Base-by-base conservation (phyloP, 2,329 filamentous ascomycete genomes). In the Penicillium sp. region DNA sequence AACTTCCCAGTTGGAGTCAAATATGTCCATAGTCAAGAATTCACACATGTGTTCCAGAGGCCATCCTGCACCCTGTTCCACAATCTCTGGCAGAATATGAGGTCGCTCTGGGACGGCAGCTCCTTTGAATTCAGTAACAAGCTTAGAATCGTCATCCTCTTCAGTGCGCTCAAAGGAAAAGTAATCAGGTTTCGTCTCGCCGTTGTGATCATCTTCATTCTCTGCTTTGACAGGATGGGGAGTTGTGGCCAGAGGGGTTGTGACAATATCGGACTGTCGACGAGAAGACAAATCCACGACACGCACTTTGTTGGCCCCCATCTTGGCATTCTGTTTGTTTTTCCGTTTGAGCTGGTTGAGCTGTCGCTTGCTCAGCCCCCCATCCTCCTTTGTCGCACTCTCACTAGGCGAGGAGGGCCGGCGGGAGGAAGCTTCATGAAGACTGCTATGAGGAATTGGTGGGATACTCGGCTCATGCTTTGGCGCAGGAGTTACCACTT, bases 81-180 rank as follows among this genome's bases (percentile, higher is more conserved):
- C 85, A 14, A 88, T 83, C 56, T 95, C 90, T 2, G 86, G 82
- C 70, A 96, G 87, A 55, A 97, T 83, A 55, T 94, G 85, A 0
- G 93, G 91, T 72, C 96, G 94, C 70, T 96, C 90, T 2, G 89
- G 85, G 10, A 90, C 79, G 3, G 86, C 78, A 2, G 88, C 83
- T 4, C 94, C 95, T 72, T 97, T 97, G 79, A 96, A 97, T 69
- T 99, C 94, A 43, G 92, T 90, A 26, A 97, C 89, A 16, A 99
- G 86, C 71, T 97, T 97, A 5, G 87, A 86, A 46, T 96, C 90
- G 70, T 99, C 94, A 59, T 97, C 92, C 4, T 88, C 82, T 42
- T 89, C 88, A 34, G 84, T 79, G 49, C 91, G 85, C 18, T 97
- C 93, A 16, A 97, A 81, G 31, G 86, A 95, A 75, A 99, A 97